phyloP scores from a whole-genome alignment of 1,284 basidiomycete genomes.

The Cryptococcus sp. region DNA sequence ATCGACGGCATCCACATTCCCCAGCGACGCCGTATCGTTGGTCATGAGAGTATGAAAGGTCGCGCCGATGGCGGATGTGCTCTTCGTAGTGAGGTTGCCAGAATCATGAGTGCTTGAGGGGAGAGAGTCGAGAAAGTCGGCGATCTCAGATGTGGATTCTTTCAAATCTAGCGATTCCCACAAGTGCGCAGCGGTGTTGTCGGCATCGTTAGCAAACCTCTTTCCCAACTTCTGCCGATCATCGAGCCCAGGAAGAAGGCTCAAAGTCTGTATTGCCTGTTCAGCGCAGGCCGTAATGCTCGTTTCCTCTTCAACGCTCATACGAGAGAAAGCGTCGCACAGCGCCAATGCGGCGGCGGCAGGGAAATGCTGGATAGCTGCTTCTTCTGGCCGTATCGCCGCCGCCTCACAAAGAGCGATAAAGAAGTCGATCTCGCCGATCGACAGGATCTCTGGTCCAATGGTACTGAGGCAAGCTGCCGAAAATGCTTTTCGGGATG shows the following conservation, averaged over 20 bases:
- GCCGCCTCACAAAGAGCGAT: constrained; percentile 34
- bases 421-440: constrained; percentile 19
- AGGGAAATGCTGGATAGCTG: constrained; percentile 22
- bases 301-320: neutral
- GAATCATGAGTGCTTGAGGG: neutral
- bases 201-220: constrained; percentile 4
- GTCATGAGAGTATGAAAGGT: constrained; percentile 9
- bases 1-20: constrained; percentile 6
- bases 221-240: neutral
- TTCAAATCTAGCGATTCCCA: constrained; percentile 18
- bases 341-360: constrained; percentile 28
- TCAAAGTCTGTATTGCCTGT: neutral
- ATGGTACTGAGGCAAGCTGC: constrained; percentile 24
- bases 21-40: constrained; percentile 7
- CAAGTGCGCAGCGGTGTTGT: constrained; percentile 11
- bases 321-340: constrained; percentile 6
- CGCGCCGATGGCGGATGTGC: neutral
- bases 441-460: constrained; percentile 23
- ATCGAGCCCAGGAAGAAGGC: constrained; percentile 2
- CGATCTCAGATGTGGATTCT: constrained; percentile 1
- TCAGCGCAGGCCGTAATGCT: neutral
- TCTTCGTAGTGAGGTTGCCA: neutral
- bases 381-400: constrained; percentile 7
- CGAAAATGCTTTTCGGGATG: constrained; percentile 29
- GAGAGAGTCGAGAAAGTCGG: constrained; percentile 2